Evolutionary conservation across 2,329 filamentous ascomycete species (phyloP).

Genomic region (Pezicula radicicola): DNA sequence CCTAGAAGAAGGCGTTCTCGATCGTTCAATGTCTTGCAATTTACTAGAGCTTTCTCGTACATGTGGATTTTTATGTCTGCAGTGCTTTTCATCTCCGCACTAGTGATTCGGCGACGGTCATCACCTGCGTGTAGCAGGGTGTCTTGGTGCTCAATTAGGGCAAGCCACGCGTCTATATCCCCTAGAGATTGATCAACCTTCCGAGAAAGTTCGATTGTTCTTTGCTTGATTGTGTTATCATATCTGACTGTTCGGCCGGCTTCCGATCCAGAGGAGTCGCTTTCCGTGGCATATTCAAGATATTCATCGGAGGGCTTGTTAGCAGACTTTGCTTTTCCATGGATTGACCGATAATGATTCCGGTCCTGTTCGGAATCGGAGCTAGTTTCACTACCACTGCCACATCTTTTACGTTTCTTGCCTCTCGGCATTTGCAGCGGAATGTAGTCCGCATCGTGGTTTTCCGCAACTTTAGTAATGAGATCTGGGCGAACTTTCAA

Average conservation of each 20-base stretch:
- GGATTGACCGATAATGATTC: constrained; percentile 63
- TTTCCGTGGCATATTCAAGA: constrained; percentile 44
- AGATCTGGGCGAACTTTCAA: constrained; percentile 36
- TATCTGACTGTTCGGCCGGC: constrained; percentile 29
- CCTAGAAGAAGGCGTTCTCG: constrained; percentile 62
- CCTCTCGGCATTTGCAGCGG: constrained; percentile 36
- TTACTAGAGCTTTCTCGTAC: constrained; percentile 71
- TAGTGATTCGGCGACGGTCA: constrained; percentile 45
- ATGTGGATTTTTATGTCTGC: constrained; percentile 79
- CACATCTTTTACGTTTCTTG: constrained; percentile 24
- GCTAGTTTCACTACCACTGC: constrained; percentile 26
- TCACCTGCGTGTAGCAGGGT: constrained; percentile 53
- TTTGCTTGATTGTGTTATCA: constrained; percentile 47
- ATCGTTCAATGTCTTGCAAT: constrained; percentile 42
- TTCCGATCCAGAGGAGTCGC: constrained; percentile 34
- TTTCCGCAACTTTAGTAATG: constrained; percentile 16
- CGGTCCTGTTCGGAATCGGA: constrained; percentile 43
- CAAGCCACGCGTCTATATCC: constrained; percentile 71
- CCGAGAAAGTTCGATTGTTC: constrained; percentile 59
- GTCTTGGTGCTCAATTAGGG: constrained; percentile 77
- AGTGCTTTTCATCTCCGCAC: constrained; percentile 63
- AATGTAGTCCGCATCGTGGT: constrained; percentile 42
- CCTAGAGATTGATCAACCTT: constrained; percentile 62
- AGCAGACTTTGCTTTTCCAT: constrained; percentile 55
- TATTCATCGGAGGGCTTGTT: constrained; percentile 18